Conservation (phyloP, 2,329 filamentous ascomycete genomes). For the Aplosporella prunicola region DNA sequence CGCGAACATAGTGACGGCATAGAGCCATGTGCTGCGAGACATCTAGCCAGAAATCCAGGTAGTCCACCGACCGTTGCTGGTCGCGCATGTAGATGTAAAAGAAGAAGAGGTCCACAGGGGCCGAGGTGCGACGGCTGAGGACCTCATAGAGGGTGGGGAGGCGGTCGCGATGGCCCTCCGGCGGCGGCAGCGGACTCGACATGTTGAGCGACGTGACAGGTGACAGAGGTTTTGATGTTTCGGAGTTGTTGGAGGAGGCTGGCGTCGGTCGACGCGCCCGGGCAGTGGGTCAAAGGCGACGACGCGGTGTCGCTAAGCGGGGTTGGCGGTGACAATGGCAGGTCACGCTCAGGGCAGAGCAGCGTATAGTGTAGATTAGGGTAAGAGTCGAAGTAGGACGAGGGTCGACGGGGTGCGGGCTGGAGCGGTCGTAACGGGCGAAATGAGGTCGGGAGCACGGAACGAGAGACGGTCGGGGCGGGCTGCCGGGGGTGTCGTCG, state of each 20-base stretch:
- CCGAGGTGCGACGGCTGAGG: conserved; percentile 82
- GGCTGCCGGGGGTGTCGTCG: conserved; percentile 5
- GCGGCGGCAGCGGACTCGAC: conserved; percentile 9
- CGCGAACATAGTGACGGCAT: conserved; percentile 92
- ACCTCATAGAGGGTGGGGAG: conserved; percentile 95
- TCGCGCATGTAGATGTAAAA: conserved; percentile 99
- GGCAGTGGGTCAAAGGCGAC: neutral
- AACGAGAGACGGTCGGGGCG: conserved; percentile 11
- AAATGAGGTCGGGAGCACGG: conserved; percentile 11
- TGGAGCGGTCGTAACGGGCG: too few relatives aligned
- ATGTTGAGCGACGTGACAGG: conserved; percentile 1
- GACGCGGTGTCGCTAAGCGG: neutral
- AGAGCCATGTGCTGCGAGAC: conserved; percentile 98
- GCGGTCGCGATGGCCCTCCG: conserved; percentile 54
- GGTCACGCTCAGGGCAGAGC: too few relatives aligned
- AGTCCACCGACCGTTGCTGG: conserved; percentile 94
- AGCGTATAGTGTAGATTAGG: too few relatives aligned
- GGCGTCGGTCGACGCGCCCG: neutral
- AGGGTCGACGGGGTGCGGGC: conserved; percentile 1
- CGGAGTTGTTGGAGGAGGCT: too few relatives aligned
- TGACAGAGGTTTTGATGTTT: too few relatives aligned
- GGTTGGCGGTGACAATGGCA: neutral
- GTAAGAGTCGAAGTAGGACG: conserved; percentile 4
- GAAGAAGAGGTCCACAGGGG: conserved; percentile 92
- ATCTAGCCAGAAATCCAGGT: conserved; percentile 99